Evolutionary conservation across 2,329 filamentous ascomycete genomes (phyloP).

Genomic region (Pseudohalonectria lignicola): DNA sequence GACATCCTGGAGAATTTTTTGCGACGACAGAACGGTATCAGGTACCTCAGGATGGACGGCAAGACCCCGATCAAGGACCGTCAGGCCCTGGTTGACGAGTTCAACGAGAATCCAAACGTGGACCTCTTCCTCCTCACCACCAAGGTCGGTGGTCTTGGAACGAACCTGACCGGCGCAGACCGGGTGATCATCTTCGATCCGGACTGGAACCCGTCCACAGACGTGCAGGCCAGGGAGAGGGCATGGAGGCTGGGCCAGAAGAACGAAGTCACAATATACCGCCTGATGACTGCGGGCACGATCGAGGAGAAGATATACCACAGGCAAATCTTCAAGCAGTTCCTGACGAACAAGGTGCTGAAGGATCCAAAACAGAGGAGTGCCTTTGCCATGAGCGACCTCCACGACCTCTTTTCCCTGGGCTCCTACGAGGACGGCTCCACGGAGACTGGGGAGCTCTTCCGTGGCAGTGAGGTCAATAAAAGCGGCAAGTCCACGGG

Average conservation of each 20-base stretch:
- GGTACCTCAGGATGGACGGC: slow-evolving; percentile 87
- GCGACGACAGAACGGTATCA: slow-evolving; percentile 52
- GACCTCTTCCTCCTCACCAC: slow-evolving; percentile 92
- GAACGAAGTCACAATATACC: slow-evolving; percentile 88
- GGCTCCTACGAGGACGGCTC: slow-evolving; percentile 55
- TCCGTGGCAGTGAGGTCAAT: slow-evolving; percentile 75
- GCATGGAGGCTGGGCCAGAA: slow-evolving; percentile 96
- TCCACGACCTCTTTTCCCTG: slow-evolving; percentile 85
- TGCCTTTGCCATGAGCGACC: slow-evolving; percentile 64
- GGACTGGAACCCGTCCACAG: slow-evolving; percentile 97
- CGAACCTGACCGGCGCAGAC: slow-evolving; percentile 90
- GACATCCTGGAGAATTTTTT: slow-evolving; percentile 86
- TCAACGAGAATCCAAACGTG: slow-evolving; percentile 71
- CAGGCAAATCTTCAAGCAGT: slow-evolving; percentile 97
- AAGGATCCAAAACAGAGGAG: slow-evolving; percentile 80
- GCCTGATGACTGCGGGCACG: slow-evolving; percentile 94
- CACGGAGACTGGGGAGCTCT: slow-evolving; percentile 77
- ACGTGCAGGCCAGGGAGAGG: slow-evolving; percentile 87
- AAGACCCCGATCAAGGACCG: slow-evolving; percentile 78
- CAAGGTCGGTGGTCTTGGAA: slow-evolving; percentile 85
- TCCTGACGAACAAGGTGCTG: slow-evolving; percentile 90
- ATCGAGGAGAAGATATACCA: slow-evolving; percentile 99
- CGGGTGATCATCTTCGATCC: slow-evolving; percentile 97
- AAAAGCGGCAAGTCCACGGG: slow-evolving; percentile 11
- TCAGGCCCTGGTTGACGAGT: slow-evolving; percentile 84